Percentiles rank a stretch among this genome's conserved stretches.
These are phyloP conservation scores for Gonapodya prolifera DNA, from an alignment of 192 early-diverging fungal species.

Conservation along the genomic window DNA sequence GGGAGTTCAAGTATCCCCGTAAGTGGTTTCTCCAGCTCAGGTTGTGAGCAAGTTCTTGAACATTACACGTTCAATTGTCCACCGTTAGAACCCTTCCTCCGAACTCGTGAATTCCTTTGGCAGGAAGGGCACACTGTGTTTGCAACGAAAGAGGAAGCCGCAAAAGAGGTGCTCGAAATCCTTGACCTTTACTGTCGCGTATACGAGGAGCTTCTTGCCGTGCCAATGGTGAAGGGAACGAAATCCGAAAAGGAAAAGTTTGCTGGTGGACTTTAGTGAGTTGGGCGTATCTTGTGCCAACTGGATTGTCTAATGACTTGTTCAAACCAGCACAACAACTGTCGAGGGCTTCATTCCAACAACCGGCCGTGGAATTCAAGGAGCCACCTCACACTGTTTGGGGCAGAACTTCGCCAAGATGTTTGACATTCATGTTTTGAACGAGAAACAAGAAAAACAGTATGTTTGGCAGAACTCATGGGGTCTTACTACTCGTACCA, in stretches of 20 bases:
- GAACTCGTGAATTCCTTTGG: conserved; percentile 99
- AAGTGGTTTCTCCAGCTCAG: conserved; percentile 15
- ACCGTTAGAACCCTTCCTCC: conserved; percentile 75
- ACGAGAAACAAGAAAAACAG: conserved; percentile 59
- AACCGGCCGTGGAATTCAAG: conserved; percentile 96
- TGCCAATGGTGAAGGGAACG: conserved; percentile 89
- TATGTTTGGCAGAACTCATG: conserved; percentile 98
- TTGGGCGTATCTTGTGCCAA: too few species aligned
- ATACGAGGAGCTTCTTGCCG: conserved; percentile 92
- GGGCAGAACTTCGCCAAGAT: conserved; percentile 99
- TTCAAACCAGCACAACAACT: conserved; percentile 75
- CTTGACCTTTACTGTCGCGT: conserved; percentile 91
- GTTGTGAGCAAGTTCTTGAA: background rate
- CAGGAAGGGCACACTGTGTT: conserved; percentile 99
- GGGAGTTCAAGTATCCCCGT: conserved; percentile 99
- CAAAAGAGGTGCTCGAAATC: conserved; percentile 74
- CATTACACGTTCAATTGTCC: background rate
- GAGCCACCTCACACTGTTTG: conserved; percentile 93
- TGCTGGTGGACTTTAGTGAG: conserved; percentile 76
- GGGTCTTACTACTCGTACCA: conserved; percentile 93
- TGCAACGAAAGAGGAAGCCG: conserved; percentile 77
- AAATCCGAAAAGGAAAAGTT: conserved; percentile 99
- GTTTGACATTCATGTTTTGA: conserved; percentile 90
- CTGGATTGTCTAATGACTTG: too few species aligned
- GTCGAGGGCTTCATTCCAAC: conserved; percentile 95